Percentiles rank a stretch among this genome's conserved stretches.
phyloP scores from a whole-genome alignment of 2,329 filamentous ascomycete species.

The Pyricularia pennisetigena region DNA sequence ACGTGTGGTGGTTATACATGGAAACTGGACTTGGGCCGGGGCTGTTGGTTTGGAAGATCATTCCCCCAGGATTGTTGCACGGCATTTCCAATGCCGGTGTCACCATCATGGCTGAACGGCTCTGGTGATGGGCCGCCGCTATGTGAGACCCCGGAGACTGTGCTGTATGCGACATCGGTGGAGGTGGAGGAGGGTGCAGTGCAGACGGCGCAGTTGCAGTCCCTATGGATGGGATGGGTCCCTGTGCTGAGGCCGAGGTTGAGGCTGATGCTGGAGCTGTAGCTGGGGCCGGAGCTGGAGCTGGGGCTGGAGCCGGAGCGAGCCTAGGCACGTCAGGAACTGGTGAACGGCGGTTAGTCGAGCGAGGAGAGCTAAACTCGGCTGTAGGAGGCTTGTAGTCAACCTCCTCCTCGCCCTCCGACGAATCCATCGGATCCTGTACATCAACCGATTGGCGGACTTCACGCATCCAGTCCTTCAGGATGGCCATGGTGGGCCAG shows the following conservation, averaged over 20 bases:
- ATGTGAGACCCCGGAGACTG: constrained; percentile 1
- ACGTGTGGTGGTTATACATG: constrained; percentile 4
- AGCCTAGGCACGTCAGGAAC: constrained; percentile 16
- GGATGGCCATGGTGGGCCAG: constrained; percentile 45
- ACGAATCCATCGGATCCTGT: constrained; percentile 35
- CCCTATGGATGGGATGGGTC: neutral
- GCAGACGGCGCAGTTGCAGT: constrained; percentile 6
- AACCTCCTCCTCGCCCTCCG: constrained; percentile 41
- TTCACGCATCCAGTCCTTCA: constrained; percentile 54
- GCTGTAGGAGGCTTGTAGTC: constrained; percentile 20
- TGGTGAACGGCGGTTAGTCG: constrained; percentile 14
- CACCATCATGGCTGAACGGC: neutral
- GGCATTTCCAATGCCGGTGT: neutral
- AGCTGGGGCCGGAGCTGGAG: constrained; percentile 14
- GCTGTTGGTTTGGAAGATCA: constrained; percentile 1
- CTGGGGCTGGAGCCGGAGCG: constrained; percentile 16
- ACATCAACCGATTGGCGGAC: constrained; percentile 38
- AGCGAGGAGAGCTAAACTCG: constrained; percentile 15
- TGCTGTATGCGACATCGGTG: constrained; percentile 5
- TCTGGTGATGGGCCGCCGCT: neutral
- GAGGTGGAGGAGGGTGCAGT: constrained; percentile 7
- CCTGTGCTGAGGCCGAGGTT: constrained; percentile 2
- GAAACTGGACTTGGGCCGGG: constrained; percentile 2
- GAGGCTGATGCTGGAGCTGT: constrained; percentile 11
- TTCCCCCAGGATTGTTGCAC: neutral